phyloP scores from a whole-genome alignment of 1,139 yeast species.

The Scheffersomyces segobiensis region DNA sequence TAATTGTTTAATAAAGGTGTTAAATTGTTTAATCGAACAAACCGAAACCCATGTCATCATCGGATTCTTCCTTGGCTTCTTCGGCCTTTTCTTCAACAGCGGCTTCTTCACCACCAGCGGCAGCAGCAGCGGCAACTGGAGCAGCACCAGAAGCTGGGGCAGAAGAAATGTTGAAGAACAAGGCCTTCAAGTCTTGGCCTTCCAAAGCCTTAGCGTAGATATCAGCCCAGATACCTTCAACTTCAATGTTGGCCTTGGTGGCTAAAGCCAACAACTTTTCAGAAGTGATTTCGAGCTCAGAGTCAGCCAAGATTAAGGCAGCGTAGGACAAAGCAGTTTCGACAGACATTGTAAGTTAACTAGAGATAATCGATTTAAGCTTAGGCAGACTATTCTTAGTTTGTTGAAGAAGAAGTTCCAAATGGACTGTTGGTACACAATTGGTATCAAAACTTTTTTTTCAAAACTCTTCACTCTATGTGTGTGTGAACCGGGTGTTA shows the following conservation, averaged over 20 bases:
- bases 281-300: constrained; percentile 91
- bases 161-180: constrained; percentile 75
- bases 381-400: constrained; percentile 30
- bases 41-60: constrained; percentile 87
- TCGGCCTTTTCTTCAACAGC: constrained; percentile 45
- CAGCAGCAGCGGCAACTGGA: constrained; percentile 57
- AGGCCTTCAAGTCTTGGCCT: constrained; percentile 93
- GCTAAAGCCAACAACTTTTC: constrained; percentile 80
- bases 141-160: constrained; percentile 44
- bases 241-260: constrained; percentile 60
- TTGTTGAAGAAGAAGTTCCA: constrained; percentile 4
- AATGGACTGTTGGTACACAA: not conserved
- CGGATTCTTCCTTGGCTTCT: constrained; percentile 46
- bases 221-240: constrained; percentile 91
- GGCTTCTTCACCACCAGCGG: constrained; percentile 54
- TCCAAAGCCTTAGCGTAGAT: constrained; percentile 95
- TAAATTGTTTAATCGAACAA: constrained; percentile 51
- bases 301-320: constrained; percentile 97
- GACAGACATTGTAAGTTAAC: constrained; percentile 45
- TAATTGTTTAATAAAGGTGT: constrained; percentile 1
- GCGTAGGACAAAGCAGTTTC: constrained; percentile 80
- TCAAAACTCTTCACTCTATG: not conserved
- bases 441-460: not conserved
- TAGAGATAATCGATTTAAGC: constrained; percentile 28
- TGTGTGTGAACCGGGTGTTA: not conserved